Evolutionary conservation across 2,329 filamentous ascomycete species (phyloP).

Genomic region (Aspergillus versicolor): DNA sequence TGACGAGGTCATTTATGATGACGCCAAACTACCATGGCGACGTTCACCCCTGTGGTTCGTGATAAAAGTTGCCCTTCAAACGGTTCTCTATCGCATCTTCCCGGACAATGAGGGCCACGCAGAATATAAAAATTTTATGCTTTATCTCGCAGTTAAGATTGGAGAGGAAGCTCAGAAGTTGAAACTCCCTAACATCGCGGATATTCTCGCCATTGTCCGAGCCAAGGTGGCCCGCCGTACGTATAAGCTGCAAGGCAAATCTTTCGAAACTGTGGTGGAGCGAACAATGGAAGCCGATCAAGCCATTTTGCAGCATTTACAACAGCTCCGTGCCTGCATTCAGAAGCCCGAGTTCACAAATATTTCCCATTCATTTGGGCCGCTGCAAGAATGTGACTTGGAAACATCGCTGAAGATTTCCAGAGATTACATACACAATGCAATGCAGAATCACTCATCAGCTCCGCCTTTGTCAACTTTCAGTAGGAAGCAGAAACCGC

Average conservation of each 20-base stretch:
- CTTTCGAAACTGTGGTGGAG: conserved; percentile 17
- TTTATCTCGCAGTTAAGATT: conserved; percentile 43
- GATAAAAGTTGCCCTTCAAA: conserved; percentile 53
- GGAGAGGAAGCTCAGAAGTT: conserved; percentile 4
- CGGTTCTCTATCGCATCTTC: conserved; percentile 22
- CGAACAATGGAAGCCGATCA: background rate
- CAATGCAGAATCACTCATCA: background rate
- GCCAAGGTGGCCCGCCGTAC: conserved; percentile 47
- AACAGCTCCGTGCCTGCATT: background rate
- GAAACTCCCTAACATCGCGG: conserved; percentile 20
- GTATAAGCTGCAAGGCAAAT: conserved; percentile 37
- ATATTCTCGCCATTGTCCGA: conserved; percentile 41
- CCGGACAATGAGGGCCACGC: conserved; percentile 7
- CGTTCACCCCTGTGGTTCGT: conserved; percentile 56
- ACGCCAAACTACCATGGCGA: conserved; percentile 45
- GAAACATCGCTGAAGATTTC: conserved; percentile 8
- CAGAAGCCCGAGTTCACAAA: background rate
- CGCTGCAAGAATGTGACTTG: conserved; percentile 1
- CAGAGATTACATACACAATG: conserved; percentile 1
- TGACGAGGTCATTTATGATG: conserved; percentile 52
- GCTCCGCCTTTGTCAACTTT: background rate
- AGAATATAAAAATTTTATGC: conserved; percentile 55
- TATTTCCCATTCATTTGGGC: background rate
- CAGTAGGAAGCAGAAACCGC: background rate
- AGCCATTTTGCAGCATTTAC: background rate